Base-by-base conservation (phyloP, 345 rosid species). In the Lepidium didymum region DNA sequence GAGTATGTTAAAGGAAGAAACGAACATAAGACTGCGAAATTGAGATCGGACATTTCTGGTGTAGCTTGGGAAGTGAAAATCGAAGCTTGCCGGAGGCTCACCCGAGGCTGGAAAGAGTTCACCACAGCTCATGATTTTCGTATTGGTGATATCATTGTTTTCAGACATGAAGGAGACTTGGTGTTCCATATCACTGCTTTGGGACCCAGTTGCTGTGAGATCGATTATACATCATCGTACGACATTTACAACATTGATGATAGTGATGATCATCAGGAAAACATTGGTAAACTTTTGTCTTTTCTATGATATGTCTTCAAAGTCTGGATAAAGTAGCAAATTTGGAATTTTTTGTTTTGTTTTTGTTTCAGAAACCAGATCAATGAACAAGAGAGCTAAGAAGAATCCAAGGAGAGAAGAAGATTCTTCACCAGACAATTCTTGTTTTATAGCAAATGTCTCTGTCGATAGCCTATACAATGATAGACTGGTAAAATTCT, bases 101-200 rank as follows among this genome's bases (percentile, higher is more conserved):
- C 72, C 36, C 36, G 11, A 4, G 73, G 77, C 1, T 74, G 77
- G 77, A 43, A 53, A 43, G 68, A 74, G 0, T 74, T 74, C 36
- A 50, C 10, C 36, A 18, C 1, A 14, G 63, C 72, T 8, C 73
- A 67, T 67, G 63, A 60, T 60, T 34, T 67, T 4, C 72, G 73
- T 14, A 23, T 44, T 2, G 77, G 77, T 0, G 77, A 74, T 52
- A 18, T 74, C 11, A 4, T 67, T 38, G 29, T 74, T 59, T 74
- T 74, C 19, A 67, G 62, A 67, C 44, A 67, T 7, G 68, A 59
- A 44, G 77, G 77, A 43, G 62, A 67, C 8, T 45, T 67, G 18
- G 43, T 35, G 42, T 74, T 74, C 12, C 68, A 59, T 52, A 68
- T 60, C 8, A 60, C 68, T 42, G 12, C 47, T 14, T 37, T 60